Percentiles rank a stretch among this genome's conserved stretches.
Evolutionary conservation across 2,329 filamentous ascomycete genomes (phyloP).

Genomic region (Stagonosporopsis tanaceti): DNA sequence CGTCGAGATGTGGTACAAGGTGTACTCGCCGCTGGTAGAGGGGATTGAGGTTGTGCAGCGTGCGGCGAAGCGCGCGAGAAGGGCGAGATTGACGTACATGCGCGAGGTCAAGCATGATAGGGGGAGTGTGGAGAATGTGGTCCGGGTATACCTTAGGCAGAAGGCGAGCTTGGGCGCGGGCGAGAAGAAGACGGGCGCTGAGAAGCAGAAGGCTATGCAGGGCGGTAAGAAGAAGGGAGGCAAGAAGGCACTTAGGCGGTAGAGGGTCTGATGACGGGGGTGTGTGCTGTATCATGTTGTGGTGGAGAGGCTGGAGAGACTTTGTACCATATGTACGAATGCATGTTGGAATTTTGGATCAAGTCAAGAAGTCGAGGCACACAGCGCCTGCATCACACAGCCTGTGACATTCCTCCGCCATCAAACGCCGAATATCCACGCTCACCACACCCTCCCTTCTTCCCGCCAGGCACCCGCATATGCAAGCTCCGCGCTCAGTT

Average conservation of each 20-base stretch:
- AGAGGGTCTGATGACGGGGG: not conserved
- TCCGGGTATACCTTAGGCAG: slow-evolving; percentile 47
- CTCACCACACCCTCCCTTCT: not conserved
- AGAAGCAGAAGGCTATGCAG: slow-evolving; percentile 32
- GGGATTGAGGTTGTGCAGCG: slow-evolving; percentile 95
- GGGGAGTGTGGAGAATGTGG: slow-evolving; percentile 50
- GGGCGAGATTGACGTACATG: slow-evolving; percentile 91
- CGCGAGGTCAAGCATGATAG: slow-evolving; percentile 57
- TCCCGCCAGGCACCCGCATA: not conserved
- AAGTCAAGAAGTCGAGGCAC: not conserved
- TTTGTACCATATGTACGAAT: slow-evolving; percentile 2
- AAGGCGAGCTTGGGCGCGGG: slow-evolving; percentile 47
- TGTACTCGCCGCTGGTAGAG: slow-evolving; percentile 88
- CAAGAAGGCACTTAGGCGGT: slow-evolving; percentile 41
- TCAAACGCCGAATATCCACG: not conserved
- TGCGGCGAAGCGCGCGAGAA: slow-evolving; percentile 80
- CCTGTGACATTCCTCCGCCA: not conserved
- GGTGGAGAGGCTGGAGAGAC: not conserved
- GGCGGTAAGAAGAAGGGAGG: slow-evolving; percentile 38
- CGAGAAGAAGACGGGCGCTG: slow-evolving; percentile 41
- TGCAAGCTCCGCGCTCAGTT: no score
- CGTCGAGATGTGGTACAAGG: slow-evolving; percentile 97
- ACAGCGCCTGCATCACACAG: not conserved
- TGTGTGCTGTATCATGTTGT: slow-evolving; percentile 5
- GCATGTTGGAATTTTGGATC: not conserved